Evolutionary conservation across 106 monocot species (phyloP), one percentile per base, ranked within the genome.

Genomic region (Apostasia ramifera): DNA sequence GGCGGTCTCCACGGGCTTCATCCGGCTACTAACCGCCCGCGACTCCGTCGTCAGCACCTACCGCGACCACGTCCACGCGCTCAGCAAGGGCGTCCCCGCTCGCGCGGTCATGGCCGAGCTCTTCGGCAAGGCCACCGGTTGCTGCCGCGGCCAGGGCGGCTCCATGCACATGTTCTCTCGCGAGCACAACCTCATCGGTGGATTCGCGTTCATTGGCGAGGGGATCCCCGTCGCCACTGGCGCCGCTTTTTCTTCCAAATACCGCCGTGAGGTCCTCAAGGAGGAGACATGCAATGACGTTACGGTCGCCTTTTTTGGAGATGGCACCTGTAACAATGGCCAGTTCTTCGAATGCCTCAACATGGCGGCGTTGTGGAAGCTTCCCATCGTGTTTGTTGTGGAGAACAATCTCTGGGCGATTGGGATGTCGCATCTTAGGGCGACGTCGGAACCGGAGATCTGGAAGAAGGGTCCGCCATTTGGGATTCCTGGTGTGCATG

Each of bases 151-250:
- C 44, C 93, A 99, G 82, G 98, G 98, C 6, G 98, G 98, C 0
- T 99, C 98, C 58, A 99, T 93, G 98, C 98, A 99, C 81, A 93
- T 99, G 98, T 99, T 99, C 79, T 99, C 93, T 55, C 65, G 65
- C 11, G 77, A 78, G 9, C 87, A 93, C 71, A 86, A 86, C 70
- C 9, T 99, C 55, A 76, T 99, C 8, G 98, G 98, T 0, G 98
- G 98, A 4, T 99, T 93, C 60, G 98, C 90, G 46, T 99, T 99
- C 70, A 99, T 99, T 38, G 98, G 98, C 1, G 98, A 99, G 67
- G 98, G 98, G 7, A 99, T 99, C 53, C 98, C 98, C 4, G 83
- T 99, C 1, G 98, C 98, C 1, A 86, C 98, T 9, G 98, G 98
- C 2, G 87, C 93, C 0, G 98, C 98, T 5, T 99, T 99, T 70